A percentile compares a stretch with the other conserved stretches of the same genome.
Evolutionary conservation across 306 rosid species (phyloP).

Genomic region (Ammopiptanthus mongolicus): DNA sequence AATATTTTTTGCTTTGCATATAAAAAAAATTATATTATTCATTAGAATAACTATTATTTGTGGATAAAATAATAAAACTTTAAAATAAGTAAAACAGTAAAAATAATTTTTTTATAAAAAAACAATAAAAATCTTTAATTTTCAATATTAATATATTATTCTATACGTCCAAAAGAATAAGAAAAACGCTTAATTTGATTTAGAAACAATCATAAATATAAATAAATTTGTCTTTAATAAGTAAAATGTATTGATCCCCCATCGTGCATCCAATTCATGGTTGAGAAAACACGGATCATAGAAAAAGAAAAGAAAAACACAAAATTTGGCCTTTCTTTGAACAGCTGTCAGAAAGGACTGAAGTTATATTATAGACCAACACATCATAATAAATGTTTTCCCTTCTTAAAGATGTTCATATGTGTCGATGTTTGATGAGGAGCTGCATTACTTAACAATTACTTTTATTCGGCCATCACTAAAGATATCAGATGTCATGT

Average conservation of each 20-base stretch:
- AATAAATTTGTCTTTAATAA: no score
- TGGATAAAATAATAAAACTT: no score
- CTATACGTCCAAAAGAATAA: not conserved
- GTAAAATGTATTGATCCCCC: no score
- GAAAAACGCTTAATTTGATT: not conserved
- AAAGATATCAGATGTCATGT: not conserved
- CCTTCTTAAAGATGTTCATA: not conserved
- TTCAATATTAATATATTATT: not conserved
- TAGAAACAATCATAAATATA: no score
- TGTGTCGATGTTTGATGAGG: not conserved
- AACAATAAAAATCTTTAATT: not conserved
- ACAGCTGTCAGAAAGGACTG: not conserved
- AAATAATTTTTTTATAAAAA: no score
- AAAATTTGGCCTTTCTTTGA: not conserved
- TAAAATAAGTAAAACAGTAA: no score
- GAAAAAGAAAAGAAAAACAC: no score
- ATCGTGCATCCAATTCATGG: not conserved
- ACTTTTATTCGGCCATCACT: constrained; percentile 6
- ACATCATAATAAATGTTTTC: not conserved
- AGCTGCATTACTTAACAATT: not conserved
- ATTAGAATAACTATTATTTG: not conserved
- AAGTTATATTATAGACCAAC: not conserved
- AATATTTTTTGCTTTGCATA: not conserved
- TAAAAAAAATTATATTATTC: not conserved
- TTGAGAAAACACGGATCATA: no score